Conservation (phyloP, 805 yeast species). For the Spathaspora sp. region DNA sequence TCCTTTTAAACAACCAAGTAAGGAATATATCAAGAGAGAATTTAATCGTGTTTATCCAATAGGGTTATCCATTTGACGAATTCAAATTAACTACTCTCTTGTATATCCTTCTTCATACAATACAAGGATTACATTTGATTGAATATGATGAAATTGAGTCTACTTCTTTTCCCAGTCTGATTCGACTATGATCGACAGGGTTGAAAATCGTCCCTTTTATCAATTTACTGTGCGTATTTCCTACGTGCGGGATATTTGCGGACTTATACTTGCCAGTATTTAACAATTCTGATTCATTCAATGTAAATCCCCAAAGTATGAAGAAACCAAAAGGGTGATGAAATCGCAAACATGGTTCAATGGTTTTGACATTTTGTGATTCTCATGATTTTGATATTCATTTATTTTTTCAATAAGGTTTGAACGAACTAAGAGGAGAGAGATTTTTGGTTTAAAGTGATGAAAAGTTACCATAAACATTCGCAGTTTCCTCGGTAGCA, state of each 20-base stretch:
- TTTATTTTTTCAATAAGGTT: neutral
- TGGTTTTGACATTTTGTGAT: neutral
- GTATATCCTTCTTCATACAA: neutral
- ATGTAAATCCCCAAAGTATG: neutral
- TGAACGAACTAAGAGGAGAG: neutral
- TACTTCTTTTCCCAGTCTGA: constrained; percentile 87
- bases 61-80: neutral
- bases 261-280: constrained; percentile 89
- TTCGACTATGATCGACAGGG: constrained; percentile 85
- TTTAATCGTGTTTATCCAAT: neutral
- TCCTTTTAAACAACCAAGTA: neutral
- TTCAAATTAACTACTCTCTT: neutral
- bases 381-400: neutral
- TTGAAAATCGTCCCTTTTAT: constrained; percentile 2
- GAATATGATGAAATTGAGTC: constrained; percentile 47
- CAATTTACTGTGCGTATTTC: neutral
- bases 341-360: neutral
- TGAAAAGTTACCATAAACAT: constrained; percentile 73
- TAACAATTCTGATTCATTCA: constrained; percentile 54
- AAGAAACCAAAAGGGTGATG: neutral
- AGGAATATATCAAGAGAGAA: neutral
- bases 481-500: constrained; percentile 97
- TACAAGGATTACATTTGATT: neutral
- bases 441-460: constrained; percentile 41
- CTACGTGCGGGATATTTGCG: constrained; percentile 15